Base-by-base conservation (phyloP, 208 protist species). In the Jaenimonas drosophilae region DNA sequence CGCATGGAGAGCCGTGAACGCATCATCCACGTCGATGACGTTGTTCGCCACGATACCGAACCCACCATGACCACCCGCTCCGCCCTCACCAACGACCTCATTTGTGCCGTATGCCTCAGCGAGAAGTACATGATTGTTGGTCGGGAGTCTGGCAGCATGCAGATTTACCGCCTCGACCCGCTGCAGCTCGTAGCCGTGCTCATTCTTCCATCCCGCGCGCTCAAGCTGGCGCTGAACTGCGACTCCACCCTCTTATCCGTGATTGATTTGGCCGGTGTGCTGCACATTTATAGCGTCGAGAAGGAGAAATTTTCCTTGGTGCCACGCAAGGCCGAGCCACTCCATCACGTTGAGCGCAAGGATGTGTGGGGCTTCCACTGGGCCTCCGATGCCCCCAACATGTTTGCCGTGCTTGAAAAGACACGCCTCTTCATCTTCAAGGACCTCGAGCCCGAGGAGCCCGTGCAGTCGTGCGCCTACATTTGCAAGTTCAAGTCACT, bases 341-440 rank as follows among this genome's bases (percentile, higher is more conserved):
- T 88, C 16, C 60, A 64, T 1, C 56, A 65, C 28, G 76, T 97
- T 33, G 91, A 97, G 69, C 73, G 88, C 6, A 97, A 97, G 61
- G 95, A 97, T 39, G 91, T 95, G 11, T 98, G 96, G 96, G 79
- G 88, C 62, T 40, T 97, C 44, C 49, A 54, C 36, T 98, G 95
- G 95, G 76, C 90, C 29, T 49, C 63, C 2, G 96, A 98, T 59
- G 85, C 97, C 59, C 89, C 94, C 7, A 53, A 87, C 40, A 74
- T 91, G 27, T 79, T 98, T 38, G 96, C 88, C 19, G 67, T 97
- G 41, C 96, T 98, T 92, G 94, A 97, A 69, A 96, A 95, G 68
- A 94, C 94, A 21, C 72, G 89, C 44, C 88, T 97, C 81, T 89
- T 86, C 50, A 76, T 98, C 40, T 97, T 96, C 59, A 53, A 82